These are phyloP conservation scores for Rhodotorula kratochvilovae DNA, from an alignment of 768 basidiomycete species.

Conservation along the genomic window DNA sequence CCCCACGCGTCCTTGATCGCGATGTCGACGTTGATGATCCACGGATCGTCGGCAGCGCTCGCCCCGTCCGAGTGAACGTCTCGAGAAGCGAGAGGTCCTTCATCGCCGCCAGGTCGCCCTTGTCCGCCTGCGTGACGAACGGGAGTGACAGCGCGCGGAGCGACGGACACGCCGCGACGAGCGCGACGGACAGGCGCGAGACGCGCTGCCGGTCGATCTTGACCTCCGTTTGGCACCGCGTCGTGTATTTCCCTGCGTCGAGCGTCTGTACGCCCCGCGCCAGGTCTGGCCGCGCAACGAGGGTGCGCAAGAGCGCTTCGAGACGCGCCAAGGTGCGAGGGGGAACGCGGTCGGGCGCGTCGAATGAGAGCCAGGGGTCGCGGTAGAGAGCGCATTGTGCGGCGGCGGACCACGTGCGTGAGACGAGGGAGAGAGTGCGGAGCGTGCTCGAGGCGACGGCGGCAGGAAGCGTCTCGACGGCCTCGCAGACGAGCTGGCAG, in stretches of 20 bases:
- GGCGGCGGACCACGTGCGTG: constrained; percentile 5
- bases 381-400: constrained; percentile 12
- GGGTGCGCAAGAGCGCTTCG: neutral
- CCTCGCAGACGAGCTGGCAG: neutral
- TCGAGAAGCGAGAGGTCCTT: neutral
- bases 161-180: neutral
- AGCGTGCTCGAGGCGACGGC: constrained; percentile 28
- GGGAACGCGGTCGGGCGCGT: constrained; percentile 11
- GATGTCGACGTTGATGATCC: constrained; percentile 29
- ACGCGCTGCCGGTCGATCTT: constrained; percentile 4
- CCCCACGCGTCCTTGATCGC: constrained; percentile 14
- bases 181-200: neutral
- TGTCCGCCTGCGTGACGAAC: constrained; percentile 14
- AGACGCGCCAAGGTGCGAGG: constrained; percentile 5
- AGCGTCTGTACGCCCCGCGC: neutral
- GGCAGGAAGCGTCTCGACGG: neutral
- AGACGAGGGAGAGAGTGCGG: constrained; percentile 26
- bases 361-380: constrained; percentile 17
- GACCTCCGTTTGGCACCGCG: constrained; percentile 1
- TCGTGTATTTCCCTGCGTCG: constrained; percentile 6
- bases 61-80: constrained; percentile 4
- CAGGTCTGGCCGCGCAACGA: constrained; percentile 2
- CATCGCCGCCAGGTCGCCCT: constrained; percentile 4
- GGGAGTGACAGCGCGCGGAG: neutral
- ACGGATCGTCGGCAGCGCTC: neutral